A percentile compares a stretch with the other conserved stretches of the same genome.
Evolutionary conservation across 2,329 filamentous ascomycete species (phyloP).

Genomic region (Aaosphaeria arxii): DNA sequence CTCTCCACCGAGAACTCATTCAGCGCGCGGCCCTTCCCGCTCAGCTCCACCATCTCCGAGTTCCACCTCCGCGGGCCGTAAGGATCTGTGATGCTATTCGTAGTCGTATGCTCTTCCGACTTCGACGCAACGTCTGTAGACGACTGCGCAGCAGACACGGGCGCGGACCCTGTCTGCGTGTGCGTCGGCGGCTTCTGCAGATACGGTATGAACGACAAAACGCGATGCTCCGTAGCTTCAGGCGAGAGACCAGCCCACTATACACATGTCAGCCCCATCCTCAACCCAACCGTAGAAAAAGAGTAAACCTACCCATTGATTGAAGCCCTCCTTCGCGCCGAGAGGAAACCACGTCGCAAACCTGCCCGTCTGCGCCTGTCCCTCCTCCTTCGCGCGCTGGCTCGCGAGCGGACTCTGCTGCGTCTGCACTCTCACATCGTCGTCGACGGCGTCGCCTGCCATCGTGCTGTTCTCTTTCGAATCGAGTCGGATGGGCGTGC

Average conservation of each 20-base stretch:
- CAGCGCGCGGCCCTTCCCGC: slow-evolving; percentile 79
- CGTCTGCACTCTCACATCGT: slow-evolving; percentile 18
- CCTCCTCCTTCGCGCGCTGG: slow-evolving; percentile 42
- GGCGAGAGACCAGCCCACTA: slow-evolving; percentile 87
- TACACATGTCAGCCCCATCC: slow-evolving; percentile 8
- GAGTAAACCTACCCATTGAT: slow-evolving; percentile 72
- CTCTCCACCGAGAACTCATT: slow-evolving; percentile 94
- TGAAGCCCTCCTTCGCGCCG: slow-evolving; percentile 86
- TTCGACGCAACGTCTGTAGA: slow-evolving; percentile 37
- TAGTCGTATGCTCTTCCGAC: slow-evolving; percentile 45
- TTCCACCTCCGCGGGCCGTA: slow-evolving; percentile 84
- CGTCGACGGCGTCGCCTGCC: slow-evolving; percentile 16
- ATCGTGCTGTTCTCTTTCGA: slow-evolving; percentile 24
- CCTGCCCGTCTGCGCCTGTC: slow-evolving; percentile 27
- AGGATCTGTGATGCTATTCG: slow-evolving; percentile 61
- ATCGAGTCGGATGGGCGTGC: slow-evolving; percentile 26
- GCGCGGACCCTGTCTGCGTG: slow-evolving; percentile 59
- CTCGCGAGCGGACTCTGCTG: slow-evolving; percentile 51
- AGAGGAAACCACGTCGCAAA: slow-evolving; percentile 67
- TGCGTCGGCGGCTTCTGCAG: slow-evolving; percentile 70
- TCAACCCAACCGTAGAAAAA: neutral
- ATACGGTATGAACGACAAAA: slow-evolving; percentile 82
- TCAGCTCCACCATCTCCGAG: slow-evolving; percentile 77
- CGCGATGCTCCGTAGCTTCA: slow-evolving; percentile 78
- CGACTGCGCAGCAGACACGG: slow-evolving; percentile 42